Percentiles rank a stretch among this genome's conserved stretches.
phyloP scores from a whole-genome alignment of 2,329 filamentous ascomycete species.

The Pseudogymnoascus verrucosus region DNA sequence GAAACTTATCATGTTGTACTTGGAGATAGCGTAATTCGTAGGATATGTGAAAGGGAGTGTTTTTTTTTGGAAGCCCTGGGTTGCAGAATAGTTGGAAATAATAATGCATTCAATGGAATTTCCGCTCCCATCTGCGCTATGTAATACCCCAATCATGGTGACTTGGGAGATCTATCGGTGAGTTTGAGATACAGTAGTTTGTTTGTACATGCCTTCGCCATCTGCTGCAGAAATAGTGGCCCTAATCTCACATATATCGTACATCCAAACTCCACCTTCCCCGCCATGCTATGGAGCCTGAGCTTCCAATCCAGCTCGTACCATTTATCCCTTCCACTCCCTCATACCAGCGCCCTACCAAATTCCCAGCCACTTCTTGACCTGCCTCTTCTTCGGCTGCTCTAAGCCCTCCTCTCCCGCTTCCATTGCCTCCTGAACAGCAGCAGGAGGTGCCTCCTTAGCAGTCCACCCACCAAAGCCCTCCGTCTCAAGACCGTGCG shows the following conservation, averaged over 20 bases:
- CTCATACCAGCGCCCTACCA: conserved; percentile 43
- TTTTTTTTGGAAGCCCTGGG: conserved; percentile 56
- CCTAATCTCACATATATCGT: background rate
- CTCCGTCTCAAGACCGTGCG: conserved; percentile 68
- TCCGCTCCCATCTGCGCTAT: background rate
- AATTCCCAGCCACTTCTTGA: conserved; percentile 80
- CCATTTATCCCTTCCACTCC: background rate
- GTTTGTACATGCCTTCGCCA: background rate
- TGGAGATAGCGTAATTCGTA: background rate
- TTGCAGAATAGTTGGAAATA: background rate
- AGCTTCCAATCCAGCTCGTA: background rate
- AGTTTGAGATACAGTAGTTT: background rate
- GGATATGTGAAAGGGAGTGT: conserved; percentile 60
- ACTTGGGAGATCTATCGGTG: background rate
- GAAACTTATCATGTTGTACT: too few species aligned
- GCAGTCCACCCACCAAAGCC: conserved; percentile 44
- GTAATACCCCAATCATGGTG: background rate
- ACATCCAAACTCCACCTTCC: background rate
- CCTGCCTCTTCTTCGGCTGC: conserved; percentile 37
- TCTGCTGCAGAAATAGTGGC: background rate
- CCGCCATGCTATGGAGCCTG: background rate
- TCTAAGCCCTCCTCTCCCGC: conserved; percentile 29
- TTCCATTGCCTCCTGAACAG: conserved; percentile 10
- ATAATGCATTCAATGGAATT: background rate
- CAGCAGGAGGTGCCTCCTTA: conserved; percentile 20